phyloP scores from a whole-genome alignment of 1,284 basidiomycete species.

The Papiliotrema flavescens region DNA sequence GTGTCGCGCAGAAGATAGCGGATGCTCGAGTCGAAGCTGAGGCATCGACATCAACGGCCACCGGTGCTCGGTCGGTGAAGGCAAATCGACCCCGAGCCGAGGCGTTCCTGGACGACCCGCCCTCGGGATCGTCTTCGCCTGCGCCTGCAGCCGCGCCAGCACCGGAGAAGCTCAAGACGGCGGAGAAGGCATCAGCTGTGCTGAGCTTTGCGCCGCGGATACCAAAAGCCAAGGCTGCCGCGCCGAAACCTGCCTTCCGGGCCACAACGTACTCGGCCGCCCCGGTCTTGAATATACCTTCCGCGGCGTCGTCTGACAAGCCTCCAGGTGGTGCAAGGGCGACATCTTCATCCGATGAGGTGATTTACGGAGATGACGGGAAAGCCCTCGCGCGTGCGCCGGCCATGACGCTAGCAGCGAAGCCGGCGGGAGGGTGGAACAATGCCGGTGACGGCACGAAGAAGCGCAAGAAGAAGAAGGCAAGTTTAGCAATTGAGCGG shows the following conservation, averaged over 20 bases:
- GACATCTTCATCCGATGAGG: conserved; percentile 14
- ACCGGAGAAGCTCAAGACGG: conserved; percentile 7
- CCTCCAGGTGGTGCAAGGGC: conserved; percentile 13
- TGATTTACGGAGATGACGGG: conserved; percentile 32
- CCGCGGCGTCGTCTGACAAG: too few species aligned
- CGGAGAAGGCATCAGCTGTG: conserved; percentile 29
- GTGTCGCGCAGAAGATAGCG: conserved; percentile 1
- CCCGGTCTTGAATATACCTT: too few species aligned
- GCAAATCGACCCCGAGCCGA: neutral
- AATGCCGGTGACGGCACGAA: conserved; percentile 15
- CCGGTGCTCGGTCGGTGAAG: neutral
- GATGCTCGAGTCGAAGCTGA: neutral
- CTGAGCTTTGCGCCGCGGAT: conserved; percentile 45
- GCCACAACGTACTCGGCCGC: conserved; percentile 6
- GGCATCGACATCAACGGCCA: neutral
- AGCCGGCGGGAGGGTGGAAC: conserved; percentile 8
- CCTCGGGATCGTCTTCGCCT: too few species aligned
- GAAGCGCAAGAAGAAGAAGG: conserved; percentile 35
- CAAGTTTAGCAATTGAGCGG: neutral
- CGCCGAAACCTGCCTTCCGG: neutral
- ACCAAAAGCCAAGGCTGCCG: conserved; percentile 28
- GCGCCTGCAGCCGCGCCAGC: neutral
- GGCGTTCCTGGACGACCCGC: neutral
- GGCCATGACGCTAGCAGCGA: conserved; percentile 38
- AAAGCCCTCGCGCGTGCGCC: conserved; percentile 39